Evolutionary conservation across 2,329 filamentous ascomycete genomes (phyloP), one percentile per base, ranked within the genome.

Genomic region (Talaromyces sp.): DNA sequence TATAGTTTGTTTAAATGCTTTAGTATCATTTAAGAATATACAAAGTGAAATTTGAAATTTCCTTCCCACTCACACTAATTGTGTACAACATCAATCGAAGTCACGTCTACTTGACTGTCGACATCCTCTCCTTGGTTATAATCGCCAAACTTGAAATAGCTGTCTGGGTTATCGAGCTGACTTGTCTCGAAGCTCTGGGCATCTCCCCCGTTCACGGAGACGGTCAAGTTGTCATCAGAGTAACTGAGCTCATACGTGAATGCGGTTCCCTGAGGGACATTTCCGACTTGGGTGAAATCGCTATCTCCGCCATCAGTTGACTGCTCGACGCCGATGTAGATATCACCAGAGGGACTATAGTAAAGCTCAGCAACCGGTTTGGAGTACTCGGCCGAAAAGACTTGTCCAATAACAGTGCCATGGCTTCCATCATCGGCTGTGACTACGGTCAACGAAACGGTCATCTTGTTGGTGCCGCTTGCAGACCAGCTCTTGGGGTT

Each of bases 361-460:
- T 75, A 80, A 16, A 80, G 66, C 63, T 79, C 78, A 16, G 69
- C 72, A 12, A 79, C 70, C 1, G 77, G 77, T 65, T 79, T 79
- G 16, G 61, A 67, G 54, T 73, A 72, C 50, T 77, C 73, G 55
- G 78, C 72, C 63, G 78, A 76, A 30, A 61, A 61, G 55, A 79
- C 72, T 63, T 79, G 76, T 5, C 76, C 76, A 54, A 79, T 69
- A 6, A 76, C 74, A 9, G 74, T 77, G 8, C 74, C 75, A 56
- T 73, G 69, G 30, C 68, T 67, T 23, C 72, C 73, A 62, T 75
- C 69, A 62, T 74, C 71, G 0, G 75, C 70, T 42, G 66, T 63
- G 0, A 64, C 47, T 2, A 76, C 74, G 0, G 63, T 62, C 6
- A 79, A 66, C 0, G 66, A 66, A 2, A 68, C 75, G 18, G 63